Conservation (phyloP, 108 stramenopile species). For the Skeletonema tropicum region DNA sequence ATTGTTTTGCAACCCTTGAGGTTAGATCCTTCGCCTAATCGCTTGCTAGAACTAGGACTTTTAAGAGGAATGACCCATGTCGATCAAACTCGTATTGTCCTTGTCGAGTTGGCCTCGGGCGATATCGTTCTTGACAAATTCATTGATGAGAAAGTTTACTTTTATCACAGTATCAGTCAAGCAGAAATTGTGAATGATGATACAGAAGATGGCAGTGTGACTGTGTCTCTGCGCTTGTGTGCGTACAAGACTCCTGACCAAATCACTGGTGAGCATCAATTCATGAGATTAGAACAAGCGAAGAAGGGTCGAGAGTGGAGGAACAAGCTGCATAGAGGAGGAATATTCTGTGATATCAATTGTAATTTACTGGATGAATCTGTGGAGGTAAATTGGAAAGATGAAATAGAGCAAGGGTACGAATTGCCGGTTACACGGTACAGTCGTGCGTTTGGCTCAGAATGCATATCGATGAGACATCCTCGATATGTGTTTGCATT, state of each 20-base stretch:
- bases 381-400: slow-evolving; percentile 28
- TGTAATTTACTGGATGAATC: slow-evolving; percentile 15
- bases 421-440: slow-evolving; percentile 46
- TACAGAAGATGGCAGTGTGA: neutral
- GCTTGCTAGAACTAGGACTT: slow-evolving; percentile 21
- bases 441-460: slow-evolving; percentile 16
- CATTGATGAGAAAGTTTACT: slow-evolving; percentile 39
- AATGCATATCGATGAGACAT: neutral
- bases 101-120: slow-evolving; percentile 29
- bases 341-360: slow-evolving; percentile 42
- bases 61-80: slow-evolving; percentile 31
- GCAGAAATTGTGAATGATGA: slow-evolving; percentile 12
- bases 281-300: slow-evolving; percentile 41
- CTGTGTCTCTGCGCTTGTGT: slow-evolving; percentile 33
- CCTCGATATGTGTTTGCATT: slow-evolving; percentile 49
- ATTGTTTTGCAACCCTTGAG: slow-evolving; percentile 49
- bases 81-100: slow-evolving; percentile 28
- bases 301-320: slow-evolving; percentile 22
- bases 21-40: neutral
- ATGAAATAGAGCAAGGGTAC: slow-evolving; percentile 37
- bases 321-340: slow-evolving; percentile 28
- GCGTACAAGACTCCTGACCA: slow-evolving; percentile 43
- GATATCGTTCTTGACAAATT: slow-evolving; percentile 30
- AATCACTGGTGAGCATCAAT: slow-evolving; percentile 44
- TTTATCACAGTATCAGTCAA: slow-evolving; percentile 45